These are phyloP conservation scores for Aspergillus quadricinctus DNA, from an alignment of 2,329 filamentous ascomycete species.

Conservation along the genomic window DNA sequence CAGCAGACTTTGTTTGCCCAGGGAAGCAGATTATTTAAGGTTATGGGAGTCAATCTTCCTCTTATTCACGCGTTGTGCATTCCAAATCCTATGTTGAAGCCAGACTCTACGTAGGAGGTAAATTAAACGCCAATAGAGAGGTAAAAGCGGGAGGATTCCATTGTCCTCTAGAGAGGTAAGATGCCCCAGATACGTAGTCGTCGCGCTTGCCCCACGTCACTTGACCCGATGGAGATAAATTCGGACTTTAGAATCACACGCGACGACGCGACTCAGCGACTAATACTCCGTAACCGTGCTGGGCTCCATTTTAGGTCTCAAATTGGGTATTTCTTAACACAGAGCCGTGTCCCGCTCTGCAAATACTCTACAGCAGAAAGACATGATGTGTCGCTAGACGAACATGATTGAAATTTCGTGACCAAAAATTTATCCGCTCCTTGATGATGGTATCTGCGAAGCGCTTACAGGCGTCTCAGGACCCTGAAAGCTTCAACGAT, in stretches of 20 bases:
- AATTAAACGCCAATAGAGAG: background rate
- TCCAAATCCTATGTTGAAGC: background rate
- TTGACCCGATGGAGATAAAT: background rate
- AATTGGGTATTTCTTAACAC: background rate
- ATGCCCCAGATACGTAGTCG: too few relatives aligned
- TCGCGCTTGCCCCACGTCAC: background rate
- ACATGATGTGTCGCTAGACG: background rate
- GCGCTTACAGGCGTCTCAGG: conserved; percentile 30
- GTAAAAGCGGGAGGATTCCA: background rate
- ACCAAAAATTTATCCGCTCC: background rate
- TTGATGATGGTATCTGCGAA: conserved; percentile 41
- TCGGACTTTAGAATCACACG: conserved; percentile 3
- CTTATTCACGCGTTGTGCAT: background rate
- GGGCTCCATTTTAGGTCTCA: background rate
- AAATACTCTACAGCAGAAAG: background rate
- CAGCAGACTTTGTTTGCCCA: background rate
- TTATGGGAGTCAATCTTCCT: background rate
- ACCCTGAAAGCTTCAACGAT: conserved; percentile 29
- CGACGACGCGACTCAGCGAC: conserved; percentile 11
- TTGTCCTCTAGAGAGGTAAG: background rate
- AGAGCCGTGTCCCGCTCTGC: background rate
- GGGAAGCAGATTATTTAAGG: background rate
- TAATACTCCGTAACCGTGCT: background rate
- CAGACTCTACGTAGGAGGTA: background rate
- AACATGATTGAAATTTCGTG: background rate